Evolutionary conservation across 2,329 filamentous ascomycete species (phyloP).

Genomic region (Alternaria incomplexa): DNA sequence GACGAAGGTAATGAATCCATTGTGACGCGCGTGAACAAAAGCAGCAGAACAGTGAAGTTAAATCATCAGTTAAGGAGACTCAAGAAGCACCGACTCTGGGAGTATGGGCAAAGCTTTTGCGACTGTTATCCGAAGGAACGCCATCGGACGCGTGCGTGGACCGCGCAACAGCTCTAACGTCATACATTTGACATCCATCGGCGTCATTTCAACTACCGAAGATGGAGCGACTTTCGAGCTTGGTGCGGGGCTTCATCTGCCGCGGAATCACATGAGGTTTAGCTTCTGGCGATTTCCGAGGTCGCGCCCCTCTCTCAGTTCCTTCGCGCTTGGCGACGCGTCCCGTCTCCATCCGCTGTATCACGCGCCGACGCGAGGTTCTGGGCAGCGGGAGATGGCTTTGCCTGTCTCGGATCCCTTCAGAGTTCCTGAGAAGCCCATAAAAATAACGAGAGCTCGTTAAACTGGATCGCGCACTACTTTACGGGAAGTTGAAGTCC

Average conservation of each 20-base stretch:
- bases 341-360: not conserved
- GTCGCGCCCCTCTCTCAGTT: not conserved
- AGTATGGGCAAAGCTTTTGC: not conserved
- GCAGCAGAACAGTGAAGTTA: not conserved
- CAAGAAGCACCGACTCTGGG: constrained; percentile 5
- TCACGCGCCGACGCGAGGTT: not conserved
- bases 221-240: not conserved
- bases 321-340: not conserved
- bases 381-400: no score
- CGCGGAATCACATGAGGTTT: constrained; percentile 4
- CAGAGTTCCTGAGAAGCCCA: not conserved
- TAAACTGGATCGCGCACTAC: not conserved
- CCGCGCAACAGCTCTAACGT: constrained; percentile 5
- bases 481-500: constrained; percentile 38
- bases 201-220: constrained; percentile 10
- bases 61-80: not conserved
- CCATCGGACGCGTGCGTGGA: constrained; percentile 5
- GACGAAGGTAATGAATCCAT: constrained; percentile 40
- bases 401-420: no score
- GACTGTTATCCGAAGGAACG: constrained; percentile 1
- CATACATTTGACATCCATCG: constrained; percentile 9
- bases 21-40: constrained; percentile 7
- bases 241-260: constrained; percentile 5
- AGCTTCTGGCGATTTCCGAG: constrained; percentile 6
- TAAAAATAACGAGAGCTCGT: fast-evolving